Percentiles rank a stretch among this genome's conserved stretches.
phyloP scores from a whole-genome alignment of 1,284 basidiomycete genomes.

The Rhodotorula sp. region DNA sequence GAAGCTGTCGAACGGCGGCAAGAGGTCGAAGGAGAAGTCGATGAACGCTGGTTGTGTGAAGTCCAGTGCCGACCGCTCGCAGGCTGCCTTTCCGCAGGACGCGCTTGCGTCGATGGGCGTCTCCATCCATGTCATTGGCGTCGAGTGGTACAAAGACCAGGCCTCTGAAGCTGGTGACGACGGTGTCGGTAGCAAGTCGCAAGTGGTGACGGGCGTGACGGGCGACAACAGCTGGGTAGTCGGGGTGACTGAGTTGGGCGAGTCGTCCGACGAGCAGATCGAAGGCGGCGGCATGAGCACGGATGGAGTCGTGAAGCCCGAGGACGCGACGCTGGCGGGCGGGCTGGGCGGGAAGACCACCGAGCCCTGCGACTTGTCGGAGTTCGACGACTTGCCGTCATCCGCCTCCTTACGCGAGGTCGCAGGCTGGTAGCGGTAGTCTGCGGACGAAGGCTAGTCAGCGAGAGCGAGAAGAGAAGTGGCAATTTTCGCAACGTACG shows the following conservation, averaged over 20 bases:
- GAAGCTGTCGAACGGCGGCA: neutral
- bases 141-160: neutral
- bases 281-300: too few species aligned
- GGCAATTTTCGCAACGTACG: neutral
- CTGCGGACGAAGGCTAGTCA: neutral
- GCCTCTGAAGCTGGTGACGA: neutral
- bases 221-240: neutral
- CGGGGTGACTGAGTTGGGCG: neutral
- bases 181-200: neutral
- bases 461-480: neutral
- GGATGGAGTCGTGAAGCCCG: too few species aligned
- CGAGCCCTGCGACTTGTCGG: too few species aligned
- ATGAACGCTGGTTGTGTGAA: too few species aligned
- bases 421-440: neutral
- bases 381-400: too few species aligned
- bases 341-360: neutral
- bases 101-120: neutral
- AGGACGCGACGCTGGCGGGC: neutral
- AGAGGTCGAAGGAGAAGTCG: too few species aligned
- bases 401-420: too few species aligned
- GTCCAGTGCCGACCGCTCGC: too few species aligned
- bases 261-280: too few species aligned
- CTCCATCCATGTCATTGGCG: neutral
- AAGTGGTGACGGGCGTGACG: neutral
- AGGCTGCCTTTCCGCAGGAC: too few species aligned